Conservation (phyloP, 2,329 filamentous ascomycete species). For the Parastagonospora avenae region DNA sequence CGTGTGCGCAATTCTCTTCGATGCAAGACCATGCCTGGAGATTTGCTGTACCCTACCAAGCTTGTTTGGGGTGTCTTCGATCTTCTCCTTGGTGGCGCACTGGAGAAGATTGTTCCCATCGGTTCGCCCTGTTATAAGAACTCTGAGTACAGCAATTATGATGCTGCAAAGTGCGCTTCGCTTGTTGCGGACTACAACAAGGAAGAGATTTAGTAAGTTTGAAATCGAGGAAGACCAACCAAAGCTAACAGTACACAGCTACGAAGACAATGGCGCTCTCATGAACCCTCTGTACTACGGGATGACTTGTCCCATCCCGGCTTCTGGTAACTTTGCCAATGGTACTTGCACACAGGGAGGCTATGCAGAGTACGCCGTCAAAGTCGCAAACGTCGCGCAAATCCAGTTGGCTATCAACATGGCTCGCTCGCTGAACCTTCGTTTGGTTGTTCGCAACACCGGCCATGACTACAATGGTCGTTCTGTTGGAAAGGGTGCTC, state of each 20-base stretch:
- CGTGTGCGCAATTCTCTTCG: conserved; percentile 14
- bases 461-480: conserved; percentile 40
- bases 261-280: conserved; percentile 28
- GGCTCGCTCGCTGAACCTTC: conserved; percentile 37
- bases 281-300: conserved; percentile 39
- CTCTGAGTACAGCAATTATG: conserved; percentile 35
- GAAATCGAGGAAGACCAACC: conserved; percentile 8
- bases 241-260: conserved; percentile 3
- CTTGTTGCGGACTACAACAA: conserved; percentile 20
- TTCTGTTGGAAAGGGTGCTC: conserved; percentile 31
- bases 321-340: conserved; percentile 17
- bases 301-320: conserved; percentile 32
- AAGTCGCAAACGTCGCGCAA: conserved; percentile 35
- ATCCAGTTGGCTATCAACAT: conserved; percentile 42
- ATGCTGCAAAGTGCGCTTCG: conserved; percentile 28
- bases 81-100: conserved; percentile 27
- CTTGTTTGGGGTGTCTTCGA: conserved; percentile 27
- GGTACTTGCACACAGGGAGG: conserved; percentile 39
- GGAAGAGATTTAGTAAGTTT: conserved; percentile 28
- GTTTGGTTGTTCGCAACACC: conserved; percentile 39
- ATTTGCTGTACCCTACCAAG: conserved; percentile 28
- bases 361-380: conserved; percentile 34
- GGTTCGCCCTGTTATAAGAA: conserved; percentile 36
- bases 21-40: conserved; percentile 39
- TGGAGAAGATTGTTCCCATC: conserved; percentile 34